Evolutionary conservation across 192 early-diverging fungal species (phyloP).

Genomic region (Phycomyces blakesleeanus): DNA sequence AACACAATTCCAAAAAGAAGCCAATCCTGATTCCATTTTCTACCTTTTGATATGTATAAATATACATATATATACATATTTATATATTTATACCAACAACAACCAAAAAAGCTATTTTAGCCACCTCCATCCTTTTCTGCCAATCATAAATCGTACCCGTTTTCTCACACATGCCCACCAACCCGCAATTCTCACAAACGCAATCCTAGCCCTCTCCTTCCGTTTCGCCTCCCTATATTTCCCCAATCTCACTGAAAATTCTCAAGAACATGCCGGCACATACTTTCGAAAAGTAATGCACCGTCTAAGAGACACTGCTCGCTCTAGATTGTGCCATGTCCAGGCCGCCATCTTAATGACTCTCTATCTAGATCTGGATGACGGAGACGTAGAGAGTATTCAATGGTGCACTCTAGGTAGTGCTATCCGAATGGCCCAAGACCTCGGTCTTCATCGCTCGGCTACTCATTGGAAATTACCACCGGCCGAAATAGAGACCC

Average conservation of each 20-base stretch:
- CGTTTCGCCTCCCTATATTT: conserved; percentile 17
- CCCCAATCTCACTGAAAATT: background rate
- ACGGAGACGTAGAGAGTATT: conserved; percentile 20
- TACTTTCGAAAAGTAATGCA: conserved; percentile 25
- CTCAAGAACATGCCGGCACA: background rate
- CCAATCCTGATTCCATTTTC: too few relatives aligned
- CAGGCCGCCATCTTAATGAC: conserved; percentile 31
- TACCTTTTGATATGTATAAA: too few relatives aligned
- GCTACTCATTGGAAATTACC: conserved; percentile 49
- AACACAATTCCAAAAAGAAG: background rate
- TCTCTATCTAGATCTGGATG: conserved; percentile 32
- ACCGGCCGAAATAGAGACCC: conserved; percentile 46
- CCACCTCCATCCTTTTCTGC: conserved; percentile 25
- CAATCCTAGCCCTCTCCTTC: conserved; percentile 21
- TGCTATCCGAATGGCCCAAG: conserved; percentile 56
- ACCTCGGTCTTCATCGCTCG: conserved; percentile 54
- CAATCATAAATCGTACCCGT: conserved; percentile 25
- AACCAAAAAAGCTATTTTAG: conserved; percentile 35
- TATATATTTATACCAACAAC: too few relatives aligned
- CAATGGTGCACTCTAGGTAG: conserved; percentile 41
- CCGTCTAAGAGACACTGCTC: conserved; percentile 3
- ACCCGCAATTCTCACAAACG: conserved; percentile 10
- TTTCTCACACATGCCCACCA: conserved; percentile 24
- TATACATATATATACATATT: too few relatives aligned
- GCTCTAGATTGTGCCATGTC: conserved; percentile 12